A percentile compares a stretch with the other conserved stretches of the same genome.
Conservation (phyloP, 495 filamentous ascomycete species). For the Trichoderma erinaceum region DNA sequence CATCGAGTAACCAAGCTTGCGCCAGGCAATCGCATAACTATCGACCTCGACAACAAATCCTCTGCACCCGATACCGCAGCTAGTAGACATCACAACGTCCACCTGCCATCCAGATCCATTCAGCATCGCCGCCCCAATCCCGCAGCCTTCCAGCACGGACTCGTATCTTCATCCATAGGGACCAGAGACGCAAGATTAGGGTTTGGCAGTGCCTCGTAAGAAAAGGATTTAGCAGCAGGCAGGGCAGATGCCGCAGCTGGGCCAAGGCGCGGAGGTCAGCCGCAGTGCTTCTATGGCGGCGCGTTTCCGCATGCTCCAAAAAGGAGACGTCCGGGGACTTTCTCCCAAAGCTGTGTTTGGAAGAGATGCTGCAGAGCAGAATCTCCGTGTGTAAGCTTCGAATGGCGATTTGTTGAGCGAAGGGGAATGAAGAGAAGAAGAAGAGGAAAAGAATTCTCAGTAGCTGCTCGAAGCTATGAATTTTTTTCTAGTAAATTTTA, state of each 20-base stretch:
- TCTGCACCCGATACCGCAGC: slow-evolving; percentile 35
- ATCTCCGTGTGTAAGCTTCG: slow-evolving; percentile 96
- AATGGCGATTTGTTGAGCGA: slow-evolving; percentile 99
- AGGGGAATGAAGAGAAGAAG: slow-evolving; percentile 53
- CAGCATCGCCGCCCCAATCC: slow-evolving; percentile 31
- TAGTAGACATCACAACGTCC: slow-evolving; percentile 35
- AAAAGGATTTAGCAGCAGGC: slow-evolving; percentile 34
- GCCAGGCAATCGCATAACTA: slow-evolving; percentile 97
- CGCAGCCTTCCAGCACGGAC: slow-evolving; percentile 54
- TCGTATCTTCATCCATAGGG: slow-evolving; percentile 79
- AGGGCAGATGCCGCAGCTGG: slow-evolving; percentile 37
- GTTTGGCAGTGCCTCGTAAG: slow-evolving; percentile 16
- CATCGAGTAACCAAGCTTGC: slow-evolving; percentile 87
- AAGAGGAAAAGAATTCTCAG: slow-evolving; percentile 21
- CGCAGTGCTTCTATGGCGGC: slow-evolving; percentile 97
- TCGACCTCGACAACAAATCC: slow-evolving; percentile 83
- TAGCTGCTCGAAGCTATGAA: slow-evolving; percentile 13
- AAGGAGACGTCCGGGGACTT: slow-evolving; percentile 96
- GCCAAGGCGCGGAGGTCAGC: slow-evolving; percentile 55
- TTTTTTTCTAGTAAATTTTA: slow-evolving; percentile 25
- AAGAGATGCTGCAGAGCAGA: slow-evolving; percentile 32
- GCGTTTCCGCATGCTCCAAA: slow-evolving; percentile 77
- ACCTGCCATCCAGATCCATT: slow-evolving; percentile 33
- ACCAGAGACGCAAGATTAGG: slow-evolving; percentile 30
- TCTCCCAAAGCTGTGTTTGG: slow-evolving; percentile 83